These are phyloP conservation scores for Xylaria sp. DNA, from an alignment of 2,329 filamentous ascomycete species.

Conservation along the genomic window DNA sequence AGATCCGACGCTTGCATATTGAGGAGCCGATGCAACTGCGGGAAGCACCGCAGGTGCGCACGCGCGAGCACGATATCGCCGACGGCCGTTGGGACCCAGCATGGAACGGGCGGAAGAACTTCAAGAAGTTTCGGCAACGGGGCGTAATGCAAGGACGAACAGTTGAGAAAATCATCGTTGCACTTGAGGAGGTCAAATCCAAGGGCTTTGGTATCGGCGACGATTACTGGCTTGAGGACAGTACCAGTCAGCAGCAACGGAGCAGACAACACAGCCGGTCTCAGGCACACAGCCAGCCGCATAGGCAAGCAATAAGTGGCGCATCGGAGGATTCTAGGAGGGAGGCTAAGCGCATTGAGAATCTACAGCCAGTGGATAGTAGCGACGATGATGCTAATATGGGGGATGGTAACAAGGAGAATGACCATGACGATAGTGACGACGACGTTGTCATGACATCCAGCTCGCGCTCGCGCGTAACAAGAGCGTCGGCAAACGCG, in stretches of 20 bases:
- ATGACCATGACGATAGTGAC: constrained; percentile 33
- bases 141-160: constrained; percentile 53
- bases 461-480: constrained; percentile 36
- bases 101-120: constrained; percentile 96
- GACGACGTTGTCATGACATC: constrained; percentile 29
- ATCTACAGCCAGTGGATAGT: constrained; percentile 32
- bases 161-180: constrained; percentile 65
- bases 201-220: constrained; percentile 78
- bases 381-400: constrained; percentile 33
- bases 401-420: constrained; percentile 33
- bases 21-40: constrained; percentile 77
- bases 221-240: constrained; percentile 73
- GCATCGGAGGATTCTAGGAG: constrained; percentile 3
- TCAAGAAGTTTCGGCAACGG: constrained; percentile 80
- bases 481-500: constrained; percentile 41
- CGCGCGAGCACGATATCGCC: constrained; percentile 57
- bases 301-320: constrained; percentile 22
- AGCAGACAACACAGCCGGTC: constrained; percentile 40
- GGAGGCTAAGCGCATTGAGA: constrained; percentile 18
- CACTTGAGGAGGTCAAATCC: constrained; percentile 71
- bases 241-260: constrained; percentile 31
- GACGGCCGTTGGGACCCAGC: constrained; percentile 77
- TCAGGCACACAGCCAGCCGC: constrained; percentile 30
- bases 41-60: constrained; percentile 40
- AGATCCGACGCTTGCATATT: constrained; percentile 75